Conservation (phyloP, 2,329 filamentous ascomycete species). For the Fusarium camptoceras region DNA sequence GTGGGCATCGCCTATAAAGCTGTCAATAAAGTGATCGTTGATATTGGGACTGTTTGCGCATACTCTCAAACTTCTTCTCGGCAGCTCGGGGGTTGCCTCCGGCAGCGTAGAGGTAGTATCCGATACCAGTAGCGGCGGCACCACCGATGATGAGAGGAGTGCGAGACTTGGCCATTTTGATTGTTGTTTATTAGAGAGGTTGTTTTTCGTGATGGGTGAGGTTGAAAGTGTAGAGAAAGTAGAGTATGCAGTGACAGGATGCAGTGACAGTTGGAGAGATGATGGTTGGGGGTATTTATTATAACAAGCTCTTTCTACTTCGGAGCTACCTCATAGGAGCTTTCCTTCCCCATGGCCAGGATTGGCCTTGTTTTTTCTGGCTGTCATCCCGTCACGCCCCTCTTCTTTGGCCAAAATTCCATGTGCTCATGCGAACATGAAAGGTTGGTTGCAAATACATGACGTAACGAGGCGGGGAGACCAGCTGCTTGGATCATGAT, state of each 20-base stretch:
- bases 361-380: conserved; percentile 29
- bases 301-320: conserved; percentile 3
- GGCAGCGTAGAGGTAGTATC: conserved; percentile 92
- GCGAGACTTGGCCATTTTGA: conserved; percentile 58
- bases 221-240: background rate
- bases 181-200: background rate
- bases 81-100: conserved; percentile 85
- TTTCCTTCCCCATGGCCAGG: conserved; percentile 11
- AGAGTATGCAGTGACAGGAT: conserved; percentile 19
- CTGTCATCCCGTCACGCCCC: conserved; percentile 11
- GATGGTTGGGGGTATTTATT: conserved; percentile 41
- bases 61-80: conserved; percentile 89
- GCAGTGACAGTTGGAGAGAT: conserved; percentile 16
- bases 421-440: conserved; percentile 35
- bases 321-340: conserved; percentile 22
- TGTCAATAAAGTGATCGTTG: conserved; percentile 27
- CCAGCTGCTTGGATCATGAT: conserved; percentile 31
- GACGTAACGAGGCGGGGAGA: conserved; percentile 44
- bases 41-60: conserved; percentile 43
- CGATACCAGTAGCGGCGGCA: conserved; percentile 74
- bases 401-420: conserved; percentile 24
- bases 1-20: conserved; percentile 76
- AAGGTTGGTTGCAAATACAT: conserved; percentile 44
- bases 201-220: background rate
- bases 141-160: conserved; percentile 67